Conservation (phyloP, 2,329 filamentous ascomycete genomes). For the Tolypocladium tropicale region DNA sequence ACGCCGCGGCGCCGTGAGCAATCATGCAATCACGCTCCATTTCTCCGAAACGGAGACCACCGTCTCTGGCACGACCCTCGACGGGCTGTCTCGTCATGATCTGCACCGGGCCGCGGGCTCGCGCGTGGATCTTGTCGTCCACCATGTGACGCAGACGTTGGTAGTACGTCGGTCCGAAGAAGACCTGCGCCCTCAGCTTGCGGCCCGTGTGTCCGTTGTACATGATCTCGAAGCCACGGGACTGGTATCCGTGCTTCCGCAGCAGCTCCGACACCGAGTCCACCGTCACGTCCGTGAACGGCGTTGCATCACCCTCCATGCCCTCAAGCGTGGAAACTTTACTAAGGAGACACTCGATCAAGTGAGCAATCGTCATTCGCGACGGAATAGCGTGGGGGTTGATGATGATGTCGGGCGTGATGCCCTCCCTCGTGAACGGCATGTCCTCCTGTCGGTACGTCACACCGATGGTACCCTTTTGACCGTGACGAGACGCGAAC, state of each 20-base stretch:
- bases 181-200: conserved; percentile 89
- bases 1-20: conserved; percentile 93
- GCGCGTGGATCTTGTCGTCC: conserved; percentile 99
- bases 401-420: conserved; percentile 94
- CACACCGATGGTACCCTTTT: conserved; percentile 98
- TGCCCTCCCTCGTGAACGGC: conserved; percentile 89
- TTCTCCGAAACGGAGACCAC: conserved; percentile 98
- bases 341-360: conserved; percentile 96
- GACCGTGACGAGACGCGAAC: conserved; percentile 96
- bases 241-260: conserved; percentile 86
- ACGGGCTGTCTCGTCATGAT: conserved; percentile 96
- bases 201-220: conserved; percentile 96
- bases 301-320: conserved; percentile 92
- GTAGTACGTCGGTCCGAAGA: conserved; percentile 97
- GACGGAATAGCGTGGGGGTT: conserved; percentile 99
- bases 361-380: conserved; percentile 99
- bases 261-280: conserved; percentile 83
- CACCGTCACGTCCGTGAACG: conserved; percentile 95
- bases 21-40: conserved; percentile 99
- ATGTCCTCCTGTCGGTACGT: conserved; percentile 97
- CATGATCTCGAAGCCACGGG: conserved; percentile 95
- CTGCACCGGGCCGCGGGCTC: conserved; percentile 90
- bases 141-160: conserved; percentile 99
- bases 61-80: conserved; percentile 94
- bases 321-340: conserved; percentile 92